Evolutionary conservation across 495 filamentous ascomycete genomes (phyloP).

Genomic region (Aspergillus ellipticus): DNA sequence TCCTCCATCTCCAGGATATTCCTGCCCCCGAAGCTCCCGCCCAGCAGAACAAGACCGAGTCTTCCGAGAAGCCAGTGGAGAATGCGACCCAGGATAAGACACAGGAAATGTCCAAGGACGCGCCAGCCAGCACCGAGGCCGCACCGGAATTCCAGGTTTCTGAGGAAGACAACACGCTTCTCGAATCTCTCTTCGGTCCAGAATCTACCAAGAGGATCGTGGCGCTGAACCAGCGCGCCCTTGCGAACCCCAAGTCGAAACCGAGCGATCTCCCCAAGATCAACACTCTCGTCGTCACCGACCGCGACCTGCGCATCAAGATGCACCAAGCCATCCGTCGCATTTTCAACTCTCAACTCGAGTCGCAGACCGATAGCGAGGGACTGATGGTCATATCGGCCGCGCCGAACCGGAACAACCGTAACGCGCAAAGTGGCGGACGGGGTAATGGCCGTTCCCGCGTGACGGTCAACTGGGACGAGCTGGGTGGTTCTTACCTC

Average conservation of each 20-base stretch:
- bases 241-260: conserved; percentile 36
- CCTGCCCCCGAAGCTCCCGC: conserved; percentile 20
- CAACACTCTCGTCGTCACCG: conserved; percentile 40
- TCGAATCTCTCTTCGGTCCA: conserved; percentile 43
- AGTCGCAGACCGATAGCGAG: conserved; percentile 57
- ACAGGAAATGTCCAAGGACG: conserved; percentile 9
- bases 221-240: conserved; percentile 41
- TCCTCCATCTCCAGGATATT: conserved; percentile 66
- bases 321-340: conserved; percentile 65
- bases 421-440: conserved; percentile 27
- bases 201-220: conserved; percentile 39
- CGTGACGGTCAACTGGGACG: conserved; percentile 51
- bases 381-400: conserved; percentile 59
- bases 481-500: conserved; percentile 72
- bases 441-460: conserved; percentile 24
- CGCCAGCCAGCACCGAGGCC: conserved; percentile 10
- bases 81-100: conserved; percentile 7
- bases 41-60: conserved; percentile 8
- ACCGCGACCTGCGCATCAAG: conserved; percentile 58
- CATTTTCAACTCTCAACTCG: conserved; percentile 63
- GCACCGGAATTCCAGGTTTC: conserved; percentile 35
- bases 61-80: conserved; percentile 7
- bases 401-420: conserved; percentile 40
- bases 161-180: conserved; percentile 42
- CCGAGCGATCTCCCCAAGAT: conserved; percentile 43